Percentiles rank a stretch among this genome's conserved stretches.
Conservation (phyloP, 768 basidiomycete genomes). For the Exidia glandulosa region DNA sequence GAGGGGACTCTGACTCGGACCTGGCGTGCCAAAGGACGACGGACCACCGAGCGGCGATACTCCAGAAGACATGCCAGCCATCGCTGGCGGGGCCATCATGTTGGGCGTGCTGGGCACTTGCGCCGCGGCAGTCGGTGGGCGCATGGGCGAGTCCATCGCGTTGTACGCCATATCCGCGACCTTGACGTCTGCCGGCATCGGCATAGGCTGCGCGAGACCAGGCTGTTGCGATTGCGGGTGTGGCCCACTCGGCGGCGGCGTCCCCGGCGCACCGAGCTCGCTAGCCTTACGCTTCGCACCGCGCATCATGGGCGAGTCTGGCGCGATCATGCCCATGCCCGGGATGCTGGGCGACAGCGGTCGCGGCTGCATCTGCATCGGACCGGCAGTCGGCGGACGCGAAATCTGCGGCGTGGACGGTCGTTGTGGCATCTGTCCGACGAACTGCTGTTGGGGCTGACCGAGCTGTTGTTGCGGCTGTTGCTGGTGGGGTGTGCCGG, state of each 20-base stretch:
- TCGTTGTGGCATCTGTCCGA: neutral
- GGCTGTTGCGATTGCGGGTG: neutral
- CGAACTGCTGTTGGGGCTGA: slow-evolving; percentile 2
- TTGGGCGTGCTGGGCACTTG: neutral
- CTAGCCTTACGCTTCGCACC: slow-evolving; percentile 1
- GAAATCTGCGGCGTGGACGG: neutral
- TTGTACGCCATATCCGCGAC: slow-evolving; percentile 1
- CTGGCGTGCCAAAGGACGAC: slow-evolving; percentile 16
- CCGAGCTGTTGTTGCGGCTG: slow-evolving; percentile 10
- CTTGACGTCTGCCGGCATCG: neutral
- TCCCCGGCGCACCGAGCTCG: neutral
- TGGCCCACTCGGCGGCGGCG: neutral
- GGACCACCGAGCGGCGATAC: slow-evolving; percentile 14
- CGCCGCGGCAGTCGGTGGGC: neutral
- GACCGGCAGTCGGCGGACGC: neutral
- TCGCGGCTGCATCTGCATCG: neutral
- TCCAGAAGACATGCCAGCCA: slow-evolving; percentile 28
- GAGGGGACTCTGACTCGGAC: slow-evolving; percentile 15
- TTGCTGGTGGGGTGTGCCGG: slow-evolving; percentile 9
- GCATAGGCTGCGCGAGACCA: too few species aligned
- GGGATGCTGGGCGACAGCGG: neutral
- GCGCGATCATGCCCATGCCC: neutral
- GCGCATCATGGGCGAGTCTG: neutral
- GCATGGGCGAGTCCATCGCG: neutral
- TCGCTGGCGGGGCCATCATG: slow-evolving; percentile 5